phyloP scores from a whole-genome alignment of 768 basidiomycete species.

The Boletus barrowsii region DNA sequence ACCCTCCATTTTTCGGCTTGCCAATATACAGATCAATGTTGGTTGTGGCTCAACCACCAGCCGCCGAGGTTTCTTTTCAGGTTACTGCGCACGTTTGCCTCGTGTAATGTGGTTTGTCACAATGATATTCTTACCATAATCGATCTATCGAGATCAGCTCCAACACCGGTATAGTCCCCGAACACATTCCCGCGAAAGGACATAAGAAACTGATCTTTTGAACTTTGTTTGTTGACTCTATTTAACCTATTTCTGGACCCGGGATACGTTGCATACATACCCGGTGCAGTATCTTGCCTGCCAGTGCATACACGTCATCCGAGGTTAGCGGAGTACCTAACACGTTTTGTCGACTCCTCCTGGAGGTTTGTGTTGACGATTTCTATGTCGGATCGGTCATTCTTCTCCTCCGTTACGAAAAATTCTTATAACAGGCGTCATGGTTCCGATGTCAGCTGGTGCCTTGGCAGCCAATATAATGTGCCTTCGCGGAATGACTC shows the following conservation, averaged over 20 bases:
- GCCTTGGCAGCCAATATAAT: background rate
- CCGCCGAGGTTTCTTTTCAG: conserved; percentile 2
- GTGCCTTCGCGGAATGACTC: background rate
- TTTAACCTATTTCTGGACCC: background rate
- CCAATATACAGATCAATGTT: background rate
- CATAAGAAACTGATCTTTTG: background rate
- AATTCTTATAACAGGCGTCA: background rate
- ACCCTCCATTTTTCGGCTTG: background rate
- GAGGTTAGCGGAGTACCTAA: conserved; percentile 1
- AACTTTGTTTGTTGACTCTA: background rate
- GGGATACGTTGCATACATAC: background rate
- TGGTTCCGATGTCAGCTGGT: conserved; percentile 4
- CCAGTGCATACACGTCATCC: background rate
- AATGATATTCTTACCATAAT: background rate
- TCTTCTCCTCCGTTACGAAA: background rate
- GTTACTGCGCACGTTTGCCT: conserved; percentile 5
- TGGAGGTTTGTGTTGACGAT: background rate
- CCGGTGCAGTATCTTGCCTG: background rate
- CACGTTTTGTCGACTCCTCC: background rate
- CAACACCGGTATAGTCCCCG: background rate
- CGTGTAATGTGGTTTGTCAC: conserved; percentile 7
- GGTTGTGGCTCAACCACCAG: background rate
- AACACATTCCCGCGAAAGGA: background rate
- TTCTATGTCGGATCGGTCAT: background rate
- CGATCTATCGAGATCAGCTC: conserved; percentile 6